Evolutionary conservation across 1,284 basidiomycete species (phyloP), one percentile per base, ranked within the genome.

Genomic region (Rhodofomes roseus): DNA sequence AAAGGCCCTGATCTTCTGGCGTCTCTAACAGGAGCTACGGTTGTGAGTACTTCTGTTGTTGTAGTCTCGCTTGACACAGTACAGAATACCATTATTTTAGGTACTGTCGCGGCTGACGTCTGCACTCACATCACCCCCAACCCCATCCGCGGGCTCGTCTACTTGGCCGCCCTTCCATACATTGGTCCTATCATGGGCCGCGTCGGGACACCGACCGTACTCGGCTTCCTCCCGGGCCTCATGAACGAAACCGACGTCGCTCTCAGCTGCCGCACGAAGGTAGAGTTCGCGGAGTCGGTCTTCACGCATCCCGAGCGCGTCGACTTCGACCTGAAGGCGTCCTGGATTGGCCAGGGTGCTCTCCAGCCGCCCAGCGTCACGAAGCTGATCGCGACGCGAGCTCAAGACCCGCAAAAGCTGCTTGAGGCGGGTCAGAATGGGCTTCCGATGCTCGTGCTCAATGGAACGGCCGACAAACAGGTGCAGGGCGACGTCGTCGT

Each of bases 401-500:
- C 43, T 36, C 64, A 68, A 37, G 65, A 69, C 41, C 59, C 66
- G 2, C 23, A 57, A 36, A 48, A 39, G 57, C 57, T 69, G 48
- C 60, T 66, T 22, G 64, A 67, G 31, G 61, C 62, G 6, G 68
- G 63, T 27, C 54, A 58, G 43, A 41, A 60, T 31, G 67, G 68
- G 0, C 55, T 71, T 9, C 68, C 68, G 39, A 29, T 71, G 37
- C 60, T 69, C 48, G 16, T 68, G 6, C 51, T 71, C 34, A 44
- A 60, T 18, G 69, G 68, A 3, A 54, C 64, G 9, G 53, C 59
- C 5, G 69, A 71, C 55, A 58, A 59, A 40, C 62, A 66, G 14
- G 65, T 71, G 16, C 22, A 60, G 31, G 56, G 62, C 4, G 48
- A 58, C 16, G 61, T 55, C 40, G 52, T 65, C 8, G 61, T 62